Base-by-base conservation (phyloP, 352 stramenopile genomes). In the Phytophthora crassamura region DNA sequence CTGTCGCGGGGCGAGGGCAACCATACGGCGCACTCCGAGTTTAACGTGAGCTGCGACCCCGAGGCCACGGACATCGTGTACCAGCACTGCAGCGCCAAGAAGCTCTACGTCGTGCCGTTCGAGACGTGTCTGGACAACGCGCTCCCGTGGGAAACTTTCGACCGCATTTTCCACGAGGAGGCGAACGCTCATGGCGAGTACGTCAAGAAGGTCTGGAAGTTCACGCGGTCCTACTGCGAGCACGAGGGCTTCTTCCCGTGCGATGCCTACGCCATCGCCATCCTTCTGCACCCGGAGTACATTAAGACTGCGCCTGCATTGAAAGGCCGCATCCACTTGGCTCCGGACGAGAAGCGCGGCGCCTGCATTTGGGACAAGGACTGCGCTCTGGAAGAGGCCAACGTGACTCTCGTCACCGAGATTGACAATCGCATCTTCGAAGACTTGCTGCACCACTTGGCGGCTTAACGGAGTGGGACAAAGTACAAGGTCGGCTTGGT, bases 1-100 rank as follows among this genome's bases (percentile, higher is more conserved):
- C 69, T 87, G 33, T 88, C 80, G 36, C 77, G 77, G 9, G 85
- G 84, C n/a, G 64, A 88, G 30, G 85, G 84, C 35, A 95, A 94
- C 70, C 53, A 82, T 39, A 93, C 84, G 32, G 45, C 72, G 20
- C 77, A 93, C 66, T 54, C 80, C 0, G 87, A 95, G 61, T 95
- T 92, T 58, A 95, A 95, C 64, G 82, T 91, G 15, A 81, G 75
- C 38, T 93, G 85, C 59, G 87, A 95, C 64, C 87, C 87, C 6
- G 87, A 95, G 63, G 87, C 87, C 1, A 88, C 85, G 14, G 67
- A 81, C 49, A 93, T 92, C 20, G 77, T 93, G 22, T 84, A 88
- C 41, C 60, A 88, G 65, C 78, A 93, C 67, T 85, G 81, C 68
- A 66, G 40, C 12, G 75, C 82, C 32, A 72, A 78, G 18, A 85